phyloP scores from a whole-genome alignment of 2,329 filamentous ascomycete genomes.

The Calonectria honghensis region DNA sequence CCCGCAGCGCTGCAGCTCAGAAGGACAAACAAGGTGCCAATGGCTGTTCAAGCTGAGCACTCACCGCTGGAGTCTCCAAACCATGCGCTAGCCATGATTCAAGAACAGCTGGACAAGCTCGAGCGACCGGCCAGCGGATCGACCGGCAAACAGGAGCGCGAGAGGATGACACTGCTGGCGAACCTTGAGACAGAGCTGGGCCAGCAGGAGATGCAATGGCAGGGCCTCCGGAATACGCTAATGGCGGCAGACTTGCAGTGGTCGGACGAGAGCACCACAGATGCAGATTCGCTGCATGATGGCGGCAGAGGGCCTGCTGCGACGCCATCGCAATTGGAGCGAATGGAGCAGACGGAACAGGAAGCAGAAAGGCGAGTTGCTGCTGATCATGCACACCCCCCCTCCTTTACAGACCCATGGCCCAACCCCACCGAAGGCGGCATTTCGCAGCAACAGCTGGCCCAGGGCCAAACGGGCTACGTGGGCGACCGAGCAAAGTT shows the following conservation, averaged over 20 bases:
- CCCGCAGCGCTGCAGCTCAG: slow-evolving; percentile 74
- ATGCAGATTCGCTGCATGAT: slow-evolving; percentile 49
- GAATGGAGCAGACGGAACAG: slow-evolving; percentile 30
- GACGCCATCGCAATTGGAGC: slow-evolving; percentile 12
- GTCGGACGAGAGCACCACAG: slow-evolving; percentile 55
- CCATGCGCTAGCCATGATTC: slow-evolving; percentile 69
- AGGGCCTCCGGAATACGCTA: slow-evolving; percentile 72
- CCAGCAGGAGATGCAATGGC: slow-evolving; percentile 76
- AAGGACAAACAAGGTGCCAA: slow-evolving; percentile 63
- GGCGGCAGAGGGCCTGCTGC: slow-evolving; percentile 35
- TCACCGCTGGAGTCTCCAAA: slow-evolving; percentile 73
- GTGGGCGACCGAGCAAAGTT: slow-evolving; percentile 33
- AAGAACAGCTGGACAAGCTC: slow-evolving; percentile 70
- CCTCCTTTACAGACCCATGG: slow-evolving; percentile 28
- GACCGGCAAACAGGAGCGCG: slow-evolving; percentile 60
- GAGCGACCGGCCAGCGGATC: slow-evolving; percentile 63
- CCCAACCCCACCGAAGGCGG: slow-evolving; percentile 28
- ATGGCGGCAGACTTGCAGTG: slow-evolving; percentile 69
- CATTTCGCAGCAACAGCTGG: slow-evolving; percentile 36
- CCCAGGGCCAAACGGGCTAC: slow-evolving; percentile 20
- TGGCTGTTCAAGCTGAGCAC: slow-evolving; percentile 68
- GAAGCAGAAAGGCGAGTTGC: slow-evolving; percentile 23
- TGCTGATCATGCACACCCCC: slow-evolving; percentile 34
- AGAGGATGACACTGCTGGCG: slow-evolving; percentile 71
- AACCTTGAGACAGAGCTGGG: slow-evolving; percentile 79